Evolutionary conservation across 1,284 basidiomycete species (phyloP).

Genomic region (Marasmius fiardii): DNA sequence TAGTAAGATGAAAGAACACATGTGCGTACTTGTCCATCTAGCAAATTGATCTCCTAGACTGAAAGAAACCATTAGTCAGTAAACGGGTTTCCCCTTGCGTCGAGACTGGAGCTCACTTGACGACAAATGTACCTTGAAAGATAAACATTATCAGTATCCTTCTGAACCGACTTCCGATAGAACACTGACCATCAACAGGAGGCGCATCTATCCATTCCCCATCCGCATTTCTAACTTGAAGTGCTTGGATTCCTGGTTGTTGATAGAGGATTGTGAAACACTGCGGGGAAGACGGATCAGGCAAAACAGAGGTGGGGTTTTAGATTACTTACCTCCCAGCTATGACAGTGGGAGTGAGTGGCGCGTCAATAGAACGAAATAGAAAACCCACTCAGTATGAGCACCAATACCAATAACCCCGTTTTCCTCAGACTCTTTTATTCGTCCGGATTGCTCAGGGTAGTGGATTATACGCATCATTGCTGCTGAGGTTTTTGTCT

Average conservation of each 20-base stretch:
- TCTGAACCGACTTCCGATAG: too few relatives aligned
- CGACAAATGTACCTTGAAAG: constrained; percentile 43
- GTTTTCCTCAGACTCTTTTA: too few relatives aligned
- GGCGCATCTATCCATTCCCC: constrained; percentile 66
- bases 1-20: not conserved
- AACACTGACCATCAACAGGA: constrained; percentile 50
- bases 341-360: constrained; percentile 20
- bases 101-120: constrained; percentile 48
- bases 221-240: constrained; percentile 68
- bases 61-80: constrained; percentile 7
- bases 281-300: too few relatives aligned
- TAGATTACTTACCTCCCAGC: constrained; percentile 59
- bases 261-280: constrained; percentile 76
- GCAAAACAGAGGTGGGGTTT: too few relatives aligned
- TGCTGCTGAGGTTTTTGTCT: constrained; percentile 64
- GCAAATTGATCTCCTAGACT: constrained; percentile 78
- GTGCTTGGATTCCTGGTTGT: constrained; percentile 56
- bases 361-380: not conserved
- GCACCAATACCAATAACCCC: constrained; percentile 79
- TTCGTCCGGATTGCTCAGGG: constrained; percentile 62
- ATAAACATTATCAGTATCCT: too few relatives aligned
- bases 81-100: not conserved
- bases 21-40: constrained; percentile 67
- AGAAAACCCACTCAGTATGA: constrained; percentile 63
- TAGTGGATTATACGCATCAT: constrained; percentile 78